phyloP scores from a whole-genome alignment of 768 basidiomycete species.

The Pleurotus tuoliensis region DNA sequence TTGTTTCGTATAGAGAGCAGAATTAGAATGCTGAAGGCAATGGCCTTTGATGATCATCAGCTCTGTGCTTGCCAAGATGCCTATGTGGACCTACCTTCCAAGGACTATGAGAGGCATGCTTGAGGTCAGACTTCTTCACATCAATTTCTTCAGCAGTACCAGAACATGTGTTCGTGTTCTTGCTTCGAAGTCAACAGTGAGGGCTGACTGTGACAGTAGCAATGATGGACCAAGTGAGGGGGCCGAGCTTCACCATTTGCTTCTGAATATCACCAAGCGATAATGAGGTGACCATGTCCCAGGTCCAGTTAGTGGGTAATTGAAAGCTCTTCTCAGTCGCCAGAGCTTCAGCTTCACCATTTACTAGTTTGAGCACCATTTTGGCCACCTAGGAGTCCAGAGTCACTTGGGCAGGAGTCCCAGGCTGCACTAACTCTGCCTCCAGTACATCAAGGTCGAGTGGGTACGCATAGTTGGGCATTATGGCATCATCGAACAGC shows the following conservation, averaged over 20 bases:
- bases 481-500: too few species aligned
- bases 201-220: neutral
- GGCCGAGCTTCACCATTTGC: neutral
- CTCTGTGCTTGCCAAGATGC: neutral
- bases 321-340: neutral
- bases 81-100: neutral
- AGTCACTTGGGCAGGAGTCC: neutral
- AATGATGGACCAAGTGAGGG: neutral
- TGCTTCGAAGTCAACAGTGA: neutral
- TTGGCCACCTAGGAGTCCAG: neutral
- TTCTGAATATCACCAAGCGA: neutral
- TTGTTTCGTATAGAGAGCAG: constrained; percentile 15
- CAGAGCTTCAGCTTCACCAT: neutral
- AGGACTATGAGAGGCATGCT: neutral
- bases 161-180: neutral
- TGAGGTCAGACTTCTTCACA: neutral
- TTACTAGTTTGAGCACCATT: neutral
- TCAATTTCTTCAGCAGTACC: neutral
- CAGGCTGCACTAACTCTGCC: too few species aligned
- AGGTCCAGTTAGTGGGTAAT: neutral
- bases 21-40: neutral
- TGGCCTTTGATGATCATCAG: neutral
- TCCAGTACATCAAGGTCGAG: too few species aligned
- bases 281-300: neutral
- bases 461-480: too few species aligned